Evolutionary conservation across 495 filamentous ascomycete species (phyloP).

Genomic region (Penicillium mononematosum): DNA sequence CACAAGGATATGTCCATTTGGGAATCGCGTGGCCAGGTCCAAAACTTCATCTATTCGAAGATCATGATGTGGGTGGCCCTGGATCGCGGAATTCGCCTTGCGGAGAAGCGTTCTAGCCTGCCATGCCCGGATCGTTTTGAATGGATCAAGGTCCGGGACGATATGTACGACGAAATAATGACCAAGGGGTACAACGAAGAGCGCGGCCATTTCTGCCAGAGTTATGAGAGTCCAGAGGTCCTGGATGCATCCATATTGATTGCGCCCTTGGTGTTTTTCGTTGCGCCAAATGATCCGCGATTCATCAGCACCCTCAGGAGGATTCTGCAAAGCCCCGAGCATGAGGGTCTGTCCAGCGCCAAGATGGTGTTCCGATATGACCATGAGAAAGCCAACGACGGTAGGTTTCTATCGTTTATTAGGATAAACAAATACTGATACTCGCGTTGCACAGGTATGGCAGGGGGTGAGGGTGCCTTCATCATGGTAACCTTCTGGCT

Average conservation of each 20-base stretch:
- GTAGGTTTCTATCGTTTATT: conserved; percentile 37
- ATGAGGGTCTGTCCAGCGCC: conserved; percentile 68
- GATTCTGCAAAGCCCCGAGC: conserved; percentile 64
- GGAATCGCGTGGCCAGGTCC: conserved; percentile 70
- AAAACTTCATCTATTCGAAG: conserved; percentile 72
- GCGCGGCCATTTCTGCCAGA: conserved; percentile 65
- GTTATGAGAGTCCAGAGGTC: conserved; percentile 64
- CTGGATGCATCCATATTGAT: conserved; percentile 71
- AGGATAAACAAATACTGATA: conserved; percentile 14
- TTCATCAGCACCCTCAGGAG: conserved; percentile 67
- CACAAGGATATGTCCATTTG: conserved; percentile 76
- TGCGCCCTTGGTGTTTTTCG: conserved; percentile 72
- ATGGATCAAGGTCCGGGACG: conserved; percentile 62
- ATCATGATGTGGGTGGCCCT: conserved; percentile 77
- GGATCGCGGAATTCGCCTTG: conserved; percentile 66
- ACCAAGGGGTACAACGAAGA: conserved; percentile 63
- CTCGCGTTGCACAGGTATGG: conserved; percentile 54
- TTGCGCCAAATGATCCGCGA: conserved; percentile 68
- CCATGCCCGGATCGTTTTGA: conserved; percentile 63
- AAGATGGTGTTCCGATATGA: conserved; percentile 72
- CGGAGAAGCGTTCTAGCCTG: conserved; percentile 63
- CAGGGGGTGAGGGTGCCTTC: conserved; percentile 72
- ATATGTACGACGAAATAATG: conserved; percentile 72
- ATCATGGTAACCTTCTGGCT: conserved; percentile 79
- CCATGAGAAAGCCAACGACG: conserved; percentile 62